A percentile compares a stretch with the other conserved stretches of the same genome.
Conservation (phyloP, 1,284 basidiomycete species). For the Moesziomyces globuligerus region DNA sequence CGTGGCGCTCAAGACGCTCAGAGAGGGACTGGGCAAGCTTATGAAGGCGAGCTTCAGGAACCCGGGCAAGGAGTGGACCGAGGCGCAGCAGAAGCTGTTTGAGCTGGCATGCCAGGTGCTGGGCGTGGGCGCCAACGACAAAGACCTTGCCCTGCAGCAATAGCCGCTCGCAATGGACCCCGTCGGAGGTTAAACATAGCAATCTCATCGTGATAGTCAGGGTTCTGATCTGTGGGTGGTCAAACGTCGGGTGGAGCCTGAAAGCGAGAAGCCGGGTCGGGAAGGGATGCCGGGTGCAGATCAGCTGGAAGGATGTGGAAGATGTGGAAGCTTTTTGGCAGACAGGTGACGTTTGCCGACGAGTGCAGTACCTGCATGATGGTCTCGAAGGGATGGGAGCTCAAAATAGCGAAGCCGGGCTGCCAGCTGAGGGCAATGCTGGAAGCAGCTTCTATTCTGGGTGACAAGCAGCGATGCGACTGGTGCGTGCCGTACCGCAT, state of each 20-base stretch:
- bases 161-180: constrained; percentile 3
- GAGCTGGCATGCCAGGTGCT: constrained; percentile 68
- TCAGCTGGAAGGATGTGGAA: constrained; percentile 14
- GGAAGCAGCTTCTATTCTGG: constrained; percentile 19
- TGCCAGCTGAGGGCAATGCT: too few relatives aligned
- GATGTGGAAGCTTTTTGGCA: background rate
- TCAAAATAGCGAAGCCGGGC: background rate
- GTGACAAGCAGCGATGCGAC: background rate
- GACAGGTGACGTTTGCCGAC: background rate
- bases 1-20: constrained; percentile 82
- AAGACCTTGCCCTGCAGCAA: constrained; percentile 44
- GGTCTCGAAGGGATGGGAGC: too few relatives aligned
- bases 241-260: too few relatives aligned
- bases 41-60: constrained; percentile 72
- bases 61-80: constrained; percentile 74
- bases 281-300: constrained; percentile 24
- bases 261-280: background rate
- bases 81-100: constrained; percentile 77
- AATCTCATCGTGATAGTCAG: too few relatives aligned
- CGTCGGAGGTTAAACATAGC: background rate
- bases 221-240: too few relatives aligned
- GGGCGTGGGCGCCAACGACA: constrained; percentile 55
- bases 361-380: background rate
- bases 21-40: constrained; percentile 75
- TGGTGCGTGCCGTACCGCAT: too few relatives aligned